Evolutionary conservation across 2,329 filamentous ascomycete genomes (phyloP).

Genomic region (Cladophialophora immunda): DNA sequence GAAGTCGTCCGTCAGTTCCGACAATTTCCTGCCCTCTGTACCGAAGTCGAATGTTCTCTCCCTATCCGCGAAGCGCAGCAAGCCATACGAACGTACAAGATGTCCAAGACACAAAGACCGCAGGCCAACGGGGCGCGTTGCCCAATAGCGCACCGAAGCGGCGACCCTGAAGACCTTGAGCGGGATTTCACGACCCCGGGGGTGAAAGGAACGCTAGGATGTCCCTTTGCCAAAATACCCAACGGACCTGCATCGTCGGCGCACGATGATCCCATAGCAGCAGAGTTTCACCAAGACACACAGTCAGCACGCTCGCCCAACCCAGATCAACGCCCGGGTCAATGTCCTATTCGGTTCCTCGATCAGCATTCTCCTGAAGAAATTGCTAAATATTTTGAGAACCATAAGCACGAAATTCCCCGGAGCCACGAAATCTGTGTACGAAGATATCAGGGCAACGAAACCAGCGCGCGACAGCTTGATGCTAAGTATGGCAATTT

Average conservation of each 20-base stretch:
- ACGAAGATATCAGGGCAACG: constrained; percentile 85
- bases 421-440: constrained; percentile 94
- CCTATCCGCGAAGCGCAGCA: constrained; percentile 23
- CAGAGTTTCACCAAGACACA: constrained; percentile 54
- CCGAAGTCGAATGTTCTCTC: constrained; percentile 50
- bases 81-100: constrained; percentile 29
- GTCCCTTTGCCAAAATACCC: constrained; percentile 74
- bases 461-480: constrained; percentile 83
- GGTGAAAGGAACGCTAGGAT: constrained; percentile 78
- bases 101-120: constrained; percentile 20
- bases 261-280: constrained; percentile 60
- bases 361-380: constrained; percentile 94
- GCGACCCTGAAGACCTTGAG: constrained; percentile 66
- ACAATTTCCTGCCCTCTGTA: constrained; percentile 54
- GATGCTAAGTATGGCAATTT: constrained; percentile 94
- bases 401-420: constrained; percentile 92
- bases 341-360: constrained; percentile 91
- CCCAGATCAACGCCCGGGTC: constrained; percentile 62
- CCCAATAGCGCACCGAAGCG: constrained; percentile 39
- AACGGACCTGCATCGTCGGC: constrained; percentile 51
- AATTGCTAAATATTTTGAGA: constrained; percentile 91
- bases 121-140: constrained; percentile 24
- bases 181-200: constrained; percentile 90
- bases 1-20: constrained; percentile 28
- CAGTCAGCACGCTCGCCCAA: constrained; percentile 59